A percentile compares a stretch with the other conserved stretches of the same genome.
Conservation (phyloP, 768 basidiomycete genomes). For the Kwoniella sp. region DNA sequence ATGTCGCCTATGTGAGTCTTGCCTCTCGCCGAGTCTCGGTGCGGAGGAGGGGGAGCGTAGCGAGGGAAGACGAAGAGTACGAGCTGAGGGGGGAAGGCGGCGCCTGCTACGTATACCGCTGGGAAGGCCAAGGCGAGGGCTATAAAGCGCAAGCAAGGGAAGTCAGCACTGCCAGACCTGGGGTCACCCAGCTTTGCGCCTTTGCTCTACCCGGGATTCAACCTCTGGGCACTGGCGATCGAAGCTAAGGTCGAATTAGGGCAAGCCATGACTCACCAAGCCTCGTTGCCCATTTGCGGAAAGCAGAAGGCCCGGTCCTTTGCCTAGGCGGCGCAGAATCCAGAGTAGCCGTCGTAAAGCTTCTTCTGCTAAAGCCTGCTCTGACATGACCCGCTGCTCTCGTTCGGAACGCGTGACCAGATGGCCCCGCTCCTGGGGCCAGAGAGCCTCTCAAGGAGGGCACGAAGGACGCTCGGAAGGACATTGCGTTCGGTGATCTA, state of each 20-base stretch:
- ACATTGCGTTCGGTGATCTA: slow-evolving; percentile 6
- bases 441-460: slow-evolving; percentile 8
- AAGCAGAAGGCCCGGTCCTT: slow-evolving; percentile 25
- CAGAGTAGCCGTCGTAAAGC: slow-evolving; percentile 11
- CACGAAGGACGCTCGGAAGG: slow-evolving; percentile 13
- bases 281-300: slow-evolving; percentile 39
- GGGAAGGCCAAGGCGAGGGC: slow-evolving; percentile 47
- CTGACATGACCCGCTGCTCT: background rate
- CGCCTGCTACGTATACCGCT: slow-evolving; percentile 45
- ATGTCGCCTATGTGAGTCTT: slow-evolving; percentile 64
- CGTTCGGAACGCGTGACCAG: background rate
- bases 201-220: too few relatives aligned
- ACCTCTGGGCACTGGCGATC: too few relatives aligned
- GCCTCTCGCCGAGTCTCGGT: slow-evolving; percentile 65
- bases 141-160: slow-evolving; percentile 9
- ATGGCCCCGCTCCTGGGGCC: slow-evolving; percentile 1
- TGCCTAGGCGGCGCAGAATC: slow-evolving; percentile 1
- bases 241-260: background rate
- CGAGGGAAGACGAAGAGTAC: slow-evolving; percentile 71
- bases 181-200: too few relatives aligned
- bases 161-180: too few relatives aligned
- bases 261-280: slow-evolving; percentile 29
- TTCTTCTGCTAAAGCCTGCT: background rate
- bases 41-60: slow-evolving; percentile 71
- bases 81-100: slow-evolving; percentile 50